Evolutionary conservation across 805 yeast genomes (phyloP), one percentile per base, ranked within the genome.

Genomic region (Candida methanosorbosa): DNA sequence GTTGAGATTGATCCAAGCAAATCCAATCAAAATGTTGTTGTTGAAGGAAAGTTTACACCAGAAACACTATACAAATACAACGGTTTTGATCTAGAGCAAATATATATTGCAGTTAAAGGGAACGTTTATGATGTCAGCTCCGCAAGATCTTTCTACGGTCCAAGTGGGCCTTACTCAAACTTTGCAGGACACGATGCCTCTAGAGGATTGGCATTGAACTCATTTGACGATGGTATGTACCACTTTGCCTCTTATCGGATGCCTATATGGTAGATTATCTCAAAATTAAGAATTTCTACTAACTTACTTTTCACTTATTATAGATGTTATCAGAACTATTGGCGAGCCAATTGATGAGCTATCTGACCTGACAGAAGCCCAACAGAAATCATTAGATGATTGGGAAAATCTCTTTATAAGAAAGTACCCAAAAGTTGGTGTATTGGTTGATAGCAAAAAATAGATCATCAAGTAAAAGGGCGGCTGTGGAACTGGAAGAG

Each of bases 111-210:
- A 0, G 85, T 90, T n/a, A 75, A 70, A 45, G 94, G 95, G 1
- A 78, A 69, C 18, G 95, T 90, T 3, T 90, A 72, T 49, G 96
- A 90, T 50, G 94, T 86, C 16, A 64, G 84, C 5, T 64, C 66
- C 9, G 94, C 94, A 0, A 73, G 88, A 43, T 72, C 73, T 31
- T 88, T 90, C 54, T 90, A 90, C 57, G 97, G 97, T 0, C 97
- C 97, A 6, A 84, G 90, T 21, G 97, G 97, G 0, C 95, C 96
- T 0, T 90, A 90, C 59, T 78, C 83, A 29, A 85, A 83, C 52
- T 90, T 90, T 66, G 97, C 97, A 1, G 97, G 97, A 2, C 81
- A 84, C 45, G 97, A 90, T 60, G 97, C 97, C 4, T 81, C 94
- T 1, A 68, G 97, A 44, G 97, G 97, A 0, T 69, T 90, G 37